Evolutionary conservation across 2,329 filamentous ascomycete genomes (phyloP).

Genomic region (Fusarium sp.): DNA sequence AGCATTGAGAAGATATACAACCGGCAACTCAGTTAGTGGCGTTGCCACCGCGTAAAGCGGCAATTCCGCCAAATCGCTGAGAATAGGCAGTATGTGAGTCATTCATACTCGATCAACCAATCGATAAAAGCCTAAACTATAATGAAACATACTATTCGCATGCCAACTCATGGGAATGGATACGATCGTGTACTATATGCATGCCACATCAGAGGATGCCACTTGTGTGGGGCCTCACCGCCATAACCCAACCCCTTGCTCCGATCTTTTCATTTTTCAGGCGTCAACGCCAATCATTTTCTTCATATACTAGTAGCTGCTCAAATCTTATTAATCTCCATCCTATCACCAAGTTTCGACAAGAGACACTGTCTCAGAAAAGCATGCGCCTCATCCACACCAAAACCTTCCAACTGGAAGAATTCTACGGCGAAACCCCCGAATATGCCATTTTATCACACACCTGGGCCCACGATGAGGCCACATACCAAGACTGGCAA

Average conservation of each 20-base stretch:
- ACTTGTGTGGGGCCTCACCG: constrained; percentile 36
- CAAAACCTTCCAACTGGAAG: constrained; percentile 38
- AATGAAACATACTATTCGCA: neutral
- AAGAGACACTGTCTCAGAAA: neutral
- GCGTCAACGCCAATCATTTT: neutral
- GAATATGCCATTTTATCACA: constrained; percentile 53
- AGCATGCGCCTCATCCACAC: constrained; percentile 49
- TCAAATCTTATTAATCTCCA: neutral
- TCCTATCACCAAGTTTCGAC: neutral
- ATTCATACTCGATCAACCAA: constrained; percentile 8
- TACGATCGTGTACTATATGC: constrained; percentile 11
- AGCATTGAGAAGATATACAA: too few relatives aligned
- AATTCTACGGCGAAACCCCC: constrained; percentile 47
- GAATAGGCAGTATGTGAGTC: too few relatives aligned
- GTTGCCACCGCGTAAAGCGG: too few relatives aligned
- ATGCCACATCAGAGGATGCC: constrained; percentile 34
- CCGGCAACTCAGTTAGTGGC: too few relatives aligned
- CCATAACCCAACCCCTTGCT: constrained; percentile 17
- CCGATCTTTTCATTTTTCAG: constrained; percentile 10
- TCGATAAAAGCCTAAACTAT: neutral
- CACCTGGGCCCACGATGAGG: constrained; percentile 51
- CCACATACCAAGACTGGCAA: constrained; percentile 44
- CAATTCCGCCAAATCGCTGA: too few relatives aligned
- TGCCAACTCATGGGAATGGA: neutral
- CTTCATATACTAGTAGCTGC: neutral